These are phyloP conservation scores for Myxozyma kluyveri DNA, from an alignment of 805 yeast species.

Conservation along the genomic window DNA sequence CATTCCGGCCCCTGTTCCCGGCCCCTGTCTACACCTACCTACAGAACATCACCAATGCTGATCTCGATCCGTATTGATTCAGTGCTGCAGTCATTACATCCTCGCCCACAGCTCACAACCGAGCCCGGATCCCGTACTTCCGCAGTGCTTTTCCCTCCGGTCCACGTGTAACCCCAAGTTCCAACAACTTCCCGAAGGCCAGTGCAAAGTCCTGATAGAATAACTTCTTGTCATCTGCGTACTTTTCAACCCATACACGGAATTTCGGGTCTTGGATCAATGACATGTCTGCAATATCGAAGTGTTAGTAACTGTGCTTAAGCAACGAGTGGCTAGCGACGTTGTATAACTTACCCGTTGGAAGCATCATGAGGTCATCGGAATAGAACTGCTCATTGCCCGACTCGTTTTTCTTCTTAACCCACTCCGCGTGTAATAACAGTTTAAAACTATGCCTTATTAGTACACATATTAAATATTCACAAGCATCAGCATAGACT, in stretches of 20 bases:
- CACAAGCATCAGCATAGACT: not conserved
- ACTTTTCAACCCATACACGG: constrained; percentile 58
- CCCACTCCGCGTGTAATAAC: constrained; percentile 56
- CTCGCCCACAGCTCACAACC: constrained; percentile 1
- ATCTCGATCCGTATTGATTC: too few species aligned
- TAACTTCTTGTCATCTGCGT: constrained; percentile 61
- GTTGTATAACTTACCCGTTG: constrained; percentile 50
- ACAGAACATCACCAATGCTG: too few species aligned
- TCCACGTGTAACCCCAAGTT: constrained; percentile 71
- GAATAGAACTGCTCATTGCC: constrained; percentile 54
- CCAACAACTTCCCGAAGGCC: constrained; percentile 69
- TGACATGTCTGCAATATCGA: constrained; percentile 52
- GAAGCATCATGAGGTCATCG: constrained; percentile 81
- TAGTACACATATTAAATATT: not conserved
- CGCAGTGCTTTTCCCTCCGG: constrained; percentile 36
- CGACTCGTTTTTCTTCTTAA: constrained; percentile 39
- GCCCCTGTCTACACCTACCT: too few species aligned
- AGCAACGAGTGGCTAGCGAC: not conserved
- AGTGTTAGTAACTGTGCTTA: not conserved
- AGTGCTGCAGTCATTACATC: too few species aligned
- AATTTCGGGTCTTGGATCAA: constrained; percentile 61
- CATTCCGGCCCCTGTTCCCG: too few species aligned
- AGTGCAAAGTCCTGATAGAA: constrained; percentile 64
- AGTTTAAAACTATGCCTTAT: constrained; percentile 45
- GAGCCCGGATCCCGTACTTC: constrained; percentile 7